Evolutionary conservation across 441 rosid genomes (phyloP), one percentile per base, ranked within the genome.

Genomic region (Mallotus repandus): DNA sequence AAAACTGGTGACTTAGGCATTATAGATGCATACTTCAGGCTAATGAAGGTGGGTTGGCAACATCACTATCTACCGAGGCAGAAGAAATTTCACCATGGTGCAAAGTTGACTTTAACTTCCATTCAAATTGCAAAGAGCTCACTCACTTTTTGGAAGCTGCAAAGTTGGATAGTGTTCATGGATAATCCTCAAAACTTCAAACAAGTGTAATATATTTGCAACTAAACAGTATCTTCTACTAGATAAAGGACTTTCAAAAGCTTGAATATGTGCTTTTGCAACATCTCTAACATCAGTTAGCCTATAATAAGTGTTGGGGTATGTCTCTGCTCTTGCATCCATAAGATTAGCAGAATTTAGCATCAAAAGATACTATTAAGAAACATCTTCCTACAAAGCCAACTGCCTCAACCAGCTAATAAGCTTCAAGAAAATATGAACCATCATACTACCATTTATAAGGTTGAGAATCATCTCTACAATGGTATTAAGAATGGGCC

Each of bases 21-120:
- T 15, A 98, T 94, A 18, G 99, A 95, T 77, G 97, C 99, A 0
- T 95, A 95, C 76, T 81, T 90, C 63, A 96, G 98, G 77, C 82
- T 95, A 77, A 60, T 93, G 89, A 93, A 89, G 81, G 99, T 95
- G 97, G 98, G 19, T 93, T 89, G 70, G 99, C 98, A 14, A 85
- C 82, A 56, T 83, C 90, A 35, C 88, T 94, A 69, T 65, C 87
- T 53, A 84, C 89, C 52, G 96, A 89, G 74, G 97, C 93, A 71
- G 98, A 91, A 65, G 98, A 98, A 10, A 84, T 89, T 38, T 94
- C 93, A 0, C 66, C 92, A 66, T 63, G 86, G 70, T 94, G 29
- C 38, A 35, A 15, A 8, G 5, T 35, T 35, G 38, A 35, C 5
- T 4, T 35, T 35, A 1, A 35, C 5, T 63, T 22, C 13, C 12